Percentiles rank a stretch among this genome's conserved stretches.
Evolutionary conservation across 2,329 filamentous ascomycete species (phyloP).

Genomic region (Clonostachys rhizophaga): DNA sequence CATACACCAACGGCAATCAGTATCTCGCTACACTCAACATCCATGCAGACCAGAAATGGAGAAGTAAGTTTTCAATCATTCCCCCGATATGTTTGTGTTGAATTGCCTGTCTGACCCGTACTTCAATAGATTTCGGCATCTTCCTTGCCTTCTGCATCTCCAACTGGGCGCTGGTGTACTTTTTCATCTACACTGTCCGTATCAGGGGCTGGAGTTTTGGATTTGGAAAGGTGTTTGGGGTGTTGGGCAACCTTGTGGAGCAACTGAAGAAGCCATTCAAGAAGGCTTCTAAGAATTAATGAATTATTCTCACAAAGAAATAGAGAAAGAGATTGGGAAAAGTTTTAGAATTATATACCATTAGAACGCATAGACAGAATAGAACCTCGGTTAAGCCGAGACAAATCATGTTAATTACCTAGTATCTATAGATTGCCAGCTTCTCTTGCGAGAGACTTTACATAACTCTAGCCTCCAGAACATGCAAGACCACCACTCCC

Average conservation of each 20-base stretch:
- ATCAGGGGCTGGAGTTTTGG: constrained; percentile 69
- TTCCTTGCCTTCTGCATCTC: constrained; percentile 66
- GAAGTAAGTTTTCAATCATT: constrained; percentile 27
- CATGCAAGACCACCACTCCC: too few species aligned
- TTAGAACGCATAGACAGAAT: too few species aligned
- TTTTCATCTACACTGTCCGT: constrained; percentile 72
- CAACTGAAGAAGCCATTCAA: constrained; percentile 4
- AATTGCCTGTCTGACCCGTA: constrained; percentile 2
- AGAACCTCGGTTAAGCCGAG: too few species aligned
- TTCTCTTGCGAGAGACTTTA: too few species aligned
- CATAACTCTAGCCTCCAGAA: too few species aligned
- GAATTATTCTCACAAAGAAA: too few species aligned
- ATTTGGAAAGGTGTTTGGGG: constrained; percentile 48
- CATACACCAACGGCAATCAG: constrained; percentile 49
- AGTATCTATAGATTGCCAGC: too few species aligned
- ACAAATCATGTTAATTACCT: too few species aligned
- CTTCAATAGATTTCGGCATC: constrained; percentile 54
- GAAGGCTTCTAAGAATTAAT: neutral
- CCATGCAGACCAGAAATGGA: constrained; percentile 58
- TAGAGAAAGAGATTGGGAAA: too few species aligned
- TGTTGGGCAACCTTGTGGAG: constrained; percentile 5
- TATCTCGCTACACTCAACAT: constrained; percentile 57
- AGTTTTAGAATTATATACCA: too few species aligned
- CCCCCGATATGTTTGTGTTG: neutral
- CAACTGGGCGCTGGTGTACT: constrained; percentile 70